Percentiles rank a stretch among this genome's conserved stretches.
Evolutionary conservation across 148 eudicot species (phyloP).

Genomic region (Spergularia bocconei): DNA sequence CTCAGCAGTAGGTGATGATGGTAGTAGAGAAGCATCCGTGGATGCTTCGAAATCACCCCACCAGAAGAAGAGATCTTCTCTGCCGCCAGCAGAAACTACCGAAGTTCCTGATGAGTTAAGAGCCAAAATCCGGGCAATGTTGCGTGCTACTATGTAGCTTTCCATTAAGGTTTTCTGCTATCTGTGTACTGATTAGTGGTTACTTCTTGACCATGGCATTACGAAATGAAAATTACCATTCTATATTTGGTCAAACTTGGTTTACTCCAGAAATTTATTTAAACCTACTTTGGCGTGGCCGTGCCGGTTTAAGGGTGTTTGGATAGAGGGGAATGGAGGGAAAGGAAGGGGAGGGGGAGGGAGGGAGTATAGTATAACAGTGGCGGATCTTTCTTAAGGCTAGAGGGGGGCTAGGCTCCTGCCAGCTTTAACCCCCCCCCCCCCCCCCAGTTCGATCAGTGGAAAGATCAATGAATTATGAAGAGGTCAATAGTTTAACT

Average conservation of each 20-base stretch:
- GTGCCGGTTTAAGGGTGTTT: too few relatives aligned
- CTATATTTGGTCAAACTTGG: not conserved
- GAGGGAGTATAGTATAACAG: too few relatives aligned
- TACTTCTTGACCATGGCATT: not conserved
- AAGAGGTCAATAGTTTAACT: too few relatives aligned
- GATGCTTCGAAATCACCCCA: slow-evolving; percentile 40
- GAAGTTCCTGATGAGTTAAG: slow-evolving; percentile 87
- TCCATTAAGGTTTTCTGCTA: not conserved
- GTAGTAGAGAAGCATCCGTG: slow-evolving; percentile 51
- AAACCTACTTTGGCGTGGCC: too few relatives aligned
- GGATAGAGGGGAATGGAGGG: too few relatives aligned
- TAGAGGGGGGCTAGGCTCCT: too few relatives aligned
- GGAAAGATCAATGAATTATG: too few relatives aligned
- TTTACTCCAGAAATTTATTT: too few relatives aligned
- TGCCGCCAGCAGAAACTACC: slow-evolving; percentile 48
- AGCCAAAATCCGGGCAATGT: slow-evolving; percentile 95
- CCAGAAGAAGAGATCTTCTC: slow-evolving; percentile 44
- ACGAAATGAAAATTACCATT: not conserved
- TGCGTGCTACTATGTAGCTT: slow-evolving; percentile 58
- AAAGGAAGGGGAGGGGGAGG: too few relatives aligned
- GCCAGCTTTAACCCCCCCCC: too few relatives aligned
- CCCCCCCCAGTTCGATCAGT: too few relatives aligned
- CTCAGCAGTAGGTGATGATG: slow-evolving; percentile 35
- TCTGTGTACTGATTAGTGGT: not conserved
- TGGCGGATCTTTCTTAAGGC: too few relatives aligned